phyloP scores from a whole-genome alignment of 2,329 filamentous ascomycete species.

The Kalmusia sp. region DNA sequence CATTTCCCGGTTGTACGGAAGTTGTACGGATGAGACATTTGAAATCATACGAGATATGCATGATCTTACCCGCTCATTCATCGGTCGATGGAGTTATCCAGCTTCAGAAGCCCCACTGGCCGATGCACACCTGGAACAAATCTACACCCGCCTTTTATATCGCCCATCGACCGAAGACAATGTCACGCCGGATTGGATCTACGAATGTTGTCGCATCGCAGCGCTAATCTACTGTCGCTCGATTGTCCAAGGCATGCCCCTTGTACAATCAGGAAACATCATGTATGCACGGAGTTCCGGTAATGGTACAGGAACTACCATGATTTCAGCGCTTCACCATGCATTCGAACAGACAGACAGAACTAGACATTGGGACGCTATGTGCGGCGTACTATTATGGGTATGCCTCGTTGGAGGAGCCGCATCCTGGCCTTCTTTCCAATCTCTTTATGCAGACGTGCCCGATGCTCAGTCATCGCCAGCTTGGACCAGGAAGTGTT shows the following conservation, averaged over 20 bases:
- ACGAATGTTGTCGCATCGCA: conserved; percentile 41
- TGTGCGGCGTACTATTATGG: conserved; percentile 41
- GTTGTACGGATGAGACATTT: conserved; percentile 28
- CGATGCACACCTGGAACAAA: conserved; percentile 33
- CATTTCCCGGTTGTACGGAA: conserved; percentile 19
- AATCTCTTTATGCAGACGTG: conserved; percentile 6
- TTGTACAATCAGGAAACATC: conserved; percentile 29
- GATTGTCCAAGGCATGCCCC: conserved; percentile 33
- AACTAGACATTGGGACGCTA: conserved; percentile 28
- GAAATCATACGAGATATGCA: conserved; percentile 37
- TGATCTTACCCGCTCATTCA: conserved; percentile 27
- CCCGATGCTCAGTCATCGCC: conserved; percentile 14
- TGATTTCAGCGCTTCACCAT: conserved; percentile 31
- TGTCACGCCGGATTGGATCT: conserved; percentile 33
- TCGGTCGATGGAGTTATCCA: conserved; percentile 25
- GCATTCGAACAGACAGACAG: conserved; percentile 34
- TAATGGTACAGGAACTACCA: conserved; percentile 13
- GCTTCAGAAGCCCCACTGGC: conserved; percentile 20
- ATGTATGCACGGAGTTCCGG: conserved; percentile 20
- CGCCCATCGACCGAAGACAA: conserved; percentile 21
- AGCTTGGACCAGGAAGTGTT: conserved; percentile 38
- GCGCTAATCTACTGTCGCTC: conserved; percentile 40
- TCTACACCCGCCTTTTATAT: conserved; percentile 28
- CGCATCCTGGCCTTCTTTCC: conserved; percentile 27
- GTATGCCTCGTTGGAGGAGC: conserved; percentile 39